These are phyloP conservation scores for Nigrospora sphaerica DNA, from an alignment of 2,329 filamentous ascomycete genomes.

Conservation along the genomic window DNA sequence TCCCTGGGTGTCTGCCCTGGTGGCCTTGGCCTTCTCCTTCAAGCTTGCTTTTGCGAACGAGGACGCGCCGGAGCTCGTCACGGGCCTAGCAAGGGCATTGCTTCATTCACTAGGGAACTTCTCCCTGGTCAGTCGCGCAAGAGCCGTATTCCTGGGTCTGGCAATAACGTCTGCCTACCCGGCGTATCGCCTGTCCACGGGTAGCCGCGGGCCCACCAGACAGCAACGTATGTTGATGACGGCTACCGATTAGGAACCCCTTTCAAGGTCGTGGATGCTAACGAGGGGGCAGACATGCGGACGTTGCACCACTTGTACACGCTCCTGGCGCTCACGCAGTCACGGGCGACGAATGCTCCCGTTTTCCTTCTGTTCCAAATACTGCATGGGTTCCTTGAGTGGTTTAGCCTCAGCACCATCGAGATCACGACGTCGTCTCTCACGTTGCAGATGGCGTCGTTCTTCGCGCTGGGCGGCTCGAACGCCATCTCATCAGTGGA, in stretches of 20 bases:
- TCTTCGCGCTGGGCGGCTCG: slow-evolving; percentile 85
- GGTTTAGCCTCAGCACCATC: slow-evolving; percentile 36
- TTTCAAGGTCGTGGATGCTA: slow-evolving; percentile 1
- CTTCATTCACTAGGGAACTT: slow-evolving; percentile 32
- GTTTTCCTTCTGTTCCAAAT: slow-evolving; percentile 70
- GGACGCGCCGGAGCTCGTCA: slow-evolving; percentile 78
- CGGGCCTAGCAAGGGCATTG: slow-evolving; percentile 33
- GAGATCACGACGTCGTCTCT: slow-evolving; percentile 65
- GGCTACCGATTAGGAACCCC: neutral
- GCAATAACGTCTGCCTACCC: slow-evolving; percentile 29
- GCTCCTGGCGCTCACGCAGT: slow-evolving; percentile 80
- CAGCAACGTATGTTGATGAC: slow-evolving; percentile 14
- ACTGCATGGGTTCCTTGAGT: slow-evolving; percentile 42
- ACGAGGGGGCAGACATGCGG: slow-evolving; percentile 23
- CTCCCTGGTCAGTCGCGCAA: slow-evolving; percentile 40
- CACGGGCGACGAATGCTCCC: slow-evolving; percentile 76
- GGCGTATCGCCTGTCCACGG: slow-evolving; percentile 27
- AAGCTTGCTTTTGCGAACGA: slow-evolving; percentile 84
- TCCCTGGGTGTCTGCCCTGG: slow-evolving; percentile 32
- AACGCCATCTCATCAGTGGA: slow-evolving; percentile 97
- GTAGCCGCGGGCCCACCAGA: slow-evolving; percentile 14
- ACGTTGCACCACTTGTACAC: slow-evolving; percentile 64
- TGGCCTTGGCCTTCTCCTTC: slow-evolving; percentile 63
- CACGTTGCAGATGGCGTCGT: slow-evolving; percentile 72
- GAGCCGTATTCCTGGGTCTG: slow-evolving; percentile 43